A percentile compares a stretch with the other conserved stretches of the same genome.
Conservation (phyloP, 106 monocot genomes). For the Acorus calamus region DNA sequence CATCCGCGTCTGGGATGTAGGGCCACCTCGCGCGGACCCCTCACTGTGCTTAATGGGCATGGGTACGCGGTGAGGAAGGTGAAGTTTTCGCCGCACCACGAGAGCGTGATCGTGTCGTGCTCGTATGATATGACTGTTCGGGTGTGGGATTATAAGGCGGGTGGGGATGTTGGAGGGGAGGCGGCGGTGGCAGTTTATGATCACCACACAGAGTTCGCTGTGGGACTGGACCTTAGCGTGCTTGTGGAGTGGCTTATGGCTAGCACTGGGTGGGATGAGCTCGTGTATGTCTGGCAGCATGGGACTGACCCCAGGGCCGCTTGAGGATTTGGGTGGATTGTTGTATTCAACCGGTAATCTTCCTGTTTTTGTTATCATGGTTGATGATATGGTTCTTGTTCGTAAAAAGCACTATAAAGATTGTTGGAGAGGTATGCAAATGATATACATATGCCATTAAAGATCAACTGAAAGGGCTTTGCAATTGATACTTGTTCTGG, state of each 20-base stretch:
- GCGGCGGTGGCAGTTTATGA: constrained; percentile 47
- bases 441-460: too few species aligned
- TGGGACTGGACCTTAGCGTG: constrained; percentile 84
- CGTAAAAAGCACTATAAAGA: too few species aligned
- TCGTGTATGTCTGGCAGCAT: constrained; percentile 90
- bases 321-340: too few species aligned
- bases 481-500: too few species aligned
- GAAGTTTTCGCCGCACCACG: constrained; percentile 74
- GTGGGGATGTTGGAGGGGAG: constrained; percentile 25
- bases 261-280: constrained; percentile 85
- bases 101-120: constrained; percentile 58
- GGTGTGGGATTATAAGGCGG: constrained; percentile 62
- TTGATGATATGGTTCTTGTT: too few species aligned
- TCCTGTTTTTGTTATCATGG: too few species aligned
- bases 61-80: constrained; percentile 69
- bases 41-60: constrained; percentile 70
- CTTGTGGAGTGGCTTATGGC: constrained; percentile 92
- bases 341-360: too few species aligned
- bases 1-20: constrained; percentile 84
- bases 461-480: too few species aligned
- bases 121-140: constrained; percentile 92
- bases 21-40: constrained; percentile 27
- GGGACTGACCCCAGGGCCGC: constrained; percentile 65
- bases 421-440: too few species aligned
- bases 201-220: constrained; percentile 85